Percentiles rank a stretch among this genome's conserved stretches.
Conservation (phyloP, 495 filamentous ascomycete genomes). For the Patellaria atrata region DNA sequence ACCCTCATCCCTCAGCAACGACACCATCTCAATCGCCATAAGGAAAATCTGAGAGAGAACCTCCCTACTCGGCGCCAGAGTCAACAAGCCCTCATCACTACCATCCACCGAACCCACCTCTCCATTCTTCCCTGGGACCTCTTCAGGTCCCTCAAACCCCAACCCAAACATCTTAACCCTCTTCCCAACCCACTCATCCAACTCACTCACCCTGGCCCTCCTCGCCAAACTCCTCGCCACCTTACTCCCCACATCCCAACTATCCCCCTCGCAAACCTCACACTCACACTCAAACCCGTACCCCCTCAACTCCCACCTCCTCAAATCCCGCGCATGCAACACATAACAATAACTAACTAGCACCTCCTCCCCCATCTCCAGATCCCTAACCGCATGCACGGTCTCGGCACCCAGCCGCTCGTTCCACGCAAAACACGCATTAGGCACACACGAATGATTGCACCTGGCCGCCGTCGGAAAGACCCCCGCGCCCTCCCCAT, state of each 20-base stretch:
- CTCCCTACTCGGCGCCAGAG: neutral
- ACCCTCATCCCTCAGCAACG: conserved; percentile 10
- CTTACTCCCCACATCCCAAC: conserved; percentile 3
- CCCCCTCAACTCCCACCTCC: conserved; percentile 15
- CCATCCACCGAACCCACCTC: too few species aligned
- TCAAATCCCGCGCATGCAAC: conserved; percentile 4
- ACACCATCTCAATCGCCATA: conserved; percentile 7
- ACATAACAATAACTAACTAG: conserved; percentile 19
- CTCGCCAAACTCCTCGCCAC: conserved; percentile 9
- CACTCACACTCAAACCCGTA: conserved; percentile 22
- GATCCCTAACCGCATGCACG: conserved; percentile 19
- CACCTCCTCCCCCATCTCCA: conserved; percentile 22
- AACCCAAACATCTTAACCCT: neutral
- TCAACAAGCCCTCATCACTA: conserved; percentile 1
- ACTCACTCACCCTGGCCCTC: conserved; percentile 9
- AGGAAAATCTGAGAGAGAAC: conserved; percentile 3
- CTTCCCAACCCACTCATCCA: too few species aligned
- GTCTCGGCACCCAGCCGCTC: conserved; percentile 10
- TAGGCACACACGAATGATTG: conserved; percentile 26
- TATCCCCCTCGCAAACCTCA: conserved; percentile 16
- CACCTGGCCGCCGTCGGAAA: conserved; percentile 17
- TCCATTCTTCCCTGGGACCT: too few species aligned
- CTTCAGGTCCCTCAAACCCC: too few species aligned
- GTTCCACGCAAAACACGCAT: conserved; percentile 24
- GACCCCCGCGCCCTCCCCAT: conserved; percentile 13